Percentiles rank a stretch among this genome's conserved stretches.
Evolutionary conservation across 1,284 basidiomycete genomes (phyloP).

Genomic region (Irpex sp.): DNA sequence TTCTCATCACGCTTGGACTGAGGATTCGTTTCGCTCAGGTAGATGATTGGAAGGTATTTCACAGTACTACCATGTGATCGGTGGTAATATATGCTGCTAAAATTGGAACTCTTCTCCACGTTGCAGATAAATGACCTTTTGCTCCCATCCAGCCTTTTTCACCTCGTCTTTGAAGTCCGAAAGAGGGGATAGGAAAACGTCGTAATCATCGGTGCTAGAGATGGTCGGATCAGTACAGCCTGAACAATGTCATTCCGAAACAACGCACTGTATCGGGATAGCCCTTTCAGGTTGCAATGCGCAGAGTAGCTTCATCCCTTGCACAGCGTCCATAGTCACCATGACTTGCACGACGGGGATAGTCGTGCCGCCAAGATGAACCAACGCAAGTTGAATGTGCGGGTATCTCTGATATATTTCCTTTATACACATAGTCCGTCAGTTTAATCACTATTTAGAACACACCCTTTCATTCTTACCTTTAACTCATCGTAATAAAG

Average conservation of each 20-base stretch:
- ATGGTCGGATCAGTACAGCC: neutral
- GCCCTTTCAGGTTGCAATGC: slow-evolving; percentile 25
- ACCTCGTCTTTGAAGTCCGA: slow-evolving; percentile 19
- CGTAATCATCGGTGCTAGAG: slow-evolving; percentile 14
- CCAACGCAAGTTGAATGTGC: slow-evolving; percentile 24
- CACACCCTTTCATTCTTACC: slow-evolving; percentile 1
- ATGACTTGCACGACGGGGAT: slow-evolving; percentile 25
- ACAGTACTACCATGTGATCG: too few relatives aligned
- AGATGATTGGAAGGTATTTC: too few relatives aligned
- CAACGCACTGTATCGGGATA: slow-evolving; percentile 24
- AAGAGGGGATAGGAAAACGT: slow-evolving; percentile 17
- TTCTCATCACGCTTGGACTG: too few relatives aligned
- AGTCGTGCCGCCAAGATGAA: slow-evolving; percentile 27
- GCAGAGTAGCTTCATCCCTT: slow-evolving; percentile 26
- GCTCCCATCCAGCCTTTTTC: slow-evolving; percentile 15
- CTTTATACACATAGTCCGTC: neutral
- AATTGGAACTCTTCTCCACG: too few relatives aligned
- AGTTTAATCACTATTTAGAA: neutral
- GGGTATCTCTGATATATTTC: slow-evolving; percentile 12
- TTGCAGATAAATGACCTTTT: slow-evolving; percentile 7
- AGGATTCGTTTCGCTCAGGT: too few relatives aligned
- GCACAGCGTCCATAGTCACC: slow-evolving; percentile 28
- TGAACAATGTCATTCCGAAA: neutral
- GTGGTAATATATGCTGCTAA: too few relatives aligned
- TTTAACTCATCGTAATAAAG: slow-evolving; percentile 26